phyloP scores from a whole-genome alignment of 169 alveolate species.

The Plasmodium adleri region DNA sequence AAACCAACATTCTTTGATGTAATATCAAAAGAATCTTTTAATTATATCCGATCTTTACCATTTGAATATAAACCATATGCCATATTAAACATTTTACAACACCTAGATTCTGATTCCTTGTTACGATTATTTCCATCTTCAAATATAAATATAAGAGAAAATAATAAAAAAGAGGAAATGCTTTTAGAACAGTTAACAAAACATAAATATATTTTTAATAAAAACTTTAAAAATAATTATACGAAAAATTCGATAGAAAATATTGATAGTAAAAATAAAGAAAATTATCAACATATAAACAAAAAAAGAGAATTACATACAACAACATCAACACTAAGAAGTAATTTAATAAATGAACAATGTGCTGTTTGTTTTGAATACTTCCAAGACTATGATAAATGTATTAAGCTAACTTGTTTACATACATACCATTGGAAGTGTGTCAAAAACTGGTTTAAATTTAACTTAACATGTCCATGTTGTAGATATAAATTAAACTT shows the following conservation, averaged over 20 bases:
- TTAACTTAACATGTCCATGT: constrained; percentile 81
- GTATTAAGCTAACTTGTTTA: constrained; percentile 76
- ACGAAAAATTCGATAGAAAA: constrained; percentile 27
- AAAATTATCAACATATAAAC: not conserved
- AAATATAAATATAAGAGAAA: constrained; percentile 50
- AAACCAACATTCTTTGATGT: constrained; percentile 81
- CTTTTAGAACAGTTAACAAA: constrained; percentile 26
- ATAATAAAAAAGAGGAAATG: constrained; percentile 5
- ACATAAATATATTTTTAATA: constrained; percentile 34
- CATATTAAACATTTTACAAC: constrained; percentile 79
- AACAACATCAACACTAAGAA: not conserved
- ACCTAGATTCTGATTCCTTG: constrained; percentile 79
- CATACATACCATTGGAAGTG: constrained; percentile 82
- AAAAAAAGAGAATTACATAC: not conserved
- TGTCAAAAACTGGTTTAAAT: constrained; percentile 79
- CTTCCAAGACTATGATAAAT: constrained; percentile 74
- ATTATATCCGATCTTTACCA: constrained; percentile 77
- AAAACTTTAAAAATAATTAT: constrained; percentile 43
- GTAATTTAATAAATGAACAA: constrained; percentile 75
- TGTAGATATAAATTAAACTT: constrained; percentile 22
- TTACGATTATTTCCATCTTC: constrained; percentile 80
- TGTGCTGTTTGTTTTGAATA: constrained; percentile 81
- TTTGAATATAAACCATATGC: constrained; percentile 82
- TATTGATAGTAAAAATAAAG: constrained; percentile 14
- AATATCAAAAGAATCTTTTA: constrained; percentile 77